These are phyloP conservation scores for Nannochloris sp. DNA, from an alignment of 139 green algal genomes.

Conservation along the genomic window DNA sequence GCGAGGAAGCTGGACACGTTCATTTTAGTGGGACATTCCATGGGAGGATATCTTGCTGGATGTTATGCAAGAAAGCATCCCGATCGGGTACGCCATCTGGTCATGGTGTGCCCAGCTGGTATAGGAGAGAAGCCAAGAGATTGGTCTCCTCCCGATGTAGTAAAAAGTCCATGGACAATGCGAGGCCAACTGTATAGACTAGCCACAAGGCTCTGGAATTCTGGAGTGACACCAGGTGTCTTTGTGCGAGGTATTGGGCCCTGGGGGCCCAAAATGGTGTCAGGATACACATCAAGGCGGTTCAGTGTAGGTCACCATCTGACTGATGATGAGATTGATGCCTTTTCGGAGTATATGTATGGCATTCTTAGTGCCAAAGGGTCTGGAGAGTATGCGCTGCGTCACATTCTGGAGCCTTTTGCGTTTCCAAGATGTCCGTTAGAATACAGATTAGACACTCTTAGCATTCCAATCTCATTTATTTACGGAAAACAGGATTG, in stretches of 20 bases:
- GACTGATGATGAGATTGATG: conserved; percentile 26
- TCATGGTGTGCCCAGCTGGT: conserved; percentile 79
- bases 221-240: conserved; percentile 60
- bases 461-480: conserved; percentile 44
- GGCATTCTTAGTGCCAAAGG: conserved; percentile 50
- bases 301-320: conserved; percentile 45
- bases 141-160: conserved; percentile 33
- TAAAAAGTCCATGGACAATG: conserved; percentile 30
- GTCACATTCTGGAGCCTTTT: conserved; percentile 67
- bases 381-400: conserved; percentile 68
- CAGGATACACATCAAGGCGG: conserved; percentile 37
- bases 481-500: conserved; percentile 69
- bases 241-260: conserved; percentile 65
- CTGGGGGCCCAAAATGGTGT: conserved; percentile 40
- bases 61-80: conserved; percentile 72
- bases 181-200: conserved; percentile 31
- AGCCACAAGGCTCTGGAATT: conserved; percentile 39
- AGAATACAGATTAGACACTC: conserved; percentile 46
- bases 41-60: conserved; percentile 33
- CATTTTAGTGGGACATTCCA: conserved; percentile 66
- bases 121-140: conserved; percentile 50
- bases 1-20: conserved; percentile 52
- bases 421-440: conserved; percentile 64
- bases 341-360: conserved; percentile 40
- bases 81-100: conserved; percentile 71